phyloP scores from a whole-genome alignment of 2,329 filamentous ascomycete species.

The Blastomyces emzantsi region DNA sequence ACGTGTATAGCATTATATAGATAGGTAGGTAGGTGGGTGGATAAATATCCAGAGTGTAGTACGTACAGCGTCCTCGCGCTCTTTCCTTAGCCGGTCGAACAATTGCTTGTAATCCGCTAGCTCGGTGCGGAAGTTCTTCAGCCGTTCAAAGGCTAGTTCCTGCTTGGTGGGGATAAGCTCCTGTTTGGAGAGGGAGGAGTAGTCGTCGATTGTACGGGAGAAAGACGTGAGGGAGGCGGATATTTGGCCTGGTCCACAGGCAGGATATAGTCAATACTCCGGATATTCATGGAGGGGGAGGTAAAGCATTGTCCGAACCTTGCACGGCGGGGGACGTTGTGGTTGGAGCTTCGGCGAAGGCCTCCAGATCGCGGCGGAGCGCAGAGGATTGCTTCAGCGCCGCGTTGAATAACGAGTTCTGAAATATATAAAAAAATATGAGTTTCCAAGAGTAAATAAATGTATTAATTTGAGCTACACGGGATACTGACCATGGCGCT shows the following conservation, averaged over 20 bases:
- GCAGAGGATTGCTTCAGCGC: conserved; percentile 76
- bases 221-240: conserved; percentile 74
- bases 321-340: conserved; percentile 55
- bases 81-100: conserved; percentile 67
- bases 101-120: conserved; percentile 69
- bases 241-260: conserved; percentile 51
- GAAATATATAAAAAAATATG: not conserved
- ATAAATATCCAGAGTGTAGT: not conserved
- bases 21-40: not conserved
- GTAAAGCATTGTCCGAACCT: conserved; percentile 27
- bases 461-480: no score
- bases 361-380: conserved; percentile 65
- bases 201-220: conserved; percentile 85
- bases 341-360: conserved; percentile 52
- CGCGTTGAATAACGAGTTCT: conserved; percentile 81
- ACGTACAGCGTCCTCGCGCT: conserved; percentile 61
- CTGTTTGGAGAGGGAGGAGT: conserved; percentile 72
- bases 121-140: conserved; percentile 77
- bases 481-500: not conserved
- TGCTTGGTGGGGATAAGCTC: conserved; percentile 88
- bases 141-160: conserved; percentile 75
- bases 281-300: not conserved
- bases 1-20: no score
- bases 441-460: not conserved
- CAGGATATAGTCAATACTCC: conserved; percentile 26